These are phyloP conservation scores for Jatropha multifida DNA, from an alignment of 441 rosid species.

Conservation along the genomic window DNA sequence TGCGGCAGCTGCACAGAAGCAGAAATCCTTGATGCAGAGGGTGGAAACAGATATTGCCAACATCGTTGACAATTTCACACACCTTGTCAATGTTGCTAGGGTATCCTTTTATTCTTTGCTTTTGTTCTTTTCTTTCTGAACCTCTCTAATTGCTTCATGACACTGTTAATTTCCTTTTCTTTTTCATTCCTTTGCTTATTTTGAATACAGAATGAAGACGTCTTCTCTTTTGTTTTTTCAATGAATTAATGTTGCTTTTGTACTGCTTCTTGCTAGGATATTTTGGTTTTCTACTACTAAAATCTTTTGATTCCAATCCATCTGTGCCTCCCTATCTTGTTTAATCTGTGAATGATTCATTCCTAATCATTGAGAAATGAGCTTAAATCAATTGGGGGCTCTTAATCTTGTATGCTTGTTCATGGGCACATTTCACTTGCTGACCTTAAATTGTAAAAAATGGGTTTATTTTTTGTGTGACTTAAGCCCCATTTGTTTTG, in stretches of 20 bases:
- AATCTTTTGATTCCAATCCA: background rate
- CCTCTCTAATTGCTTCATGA: background rate
- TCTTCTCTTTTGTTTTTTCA: background rate
- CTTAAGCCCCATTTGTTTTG: no score
- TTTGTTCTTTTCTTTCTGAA: background rate
- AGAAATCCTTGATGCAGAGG: constrained; percentile 60
- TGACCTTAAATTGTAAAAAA: background rate
- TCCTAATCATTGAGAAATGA: background rate
- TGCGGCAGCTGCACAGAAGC: constrained; percentile 64
- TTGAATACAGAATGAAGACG: background rate
- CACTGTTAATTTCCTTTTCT: background rate
- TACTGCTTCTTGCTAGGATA: background rate
- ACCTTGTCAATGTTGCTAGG: constrained; percentile 63
- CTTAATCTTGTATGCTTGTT: background rate
- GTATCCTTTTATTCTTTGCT: constrained; percentile 23
- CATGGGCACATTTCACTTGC: background rate
- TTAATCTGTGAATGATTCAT: background rate
- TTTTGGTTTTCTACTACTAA: background rate
- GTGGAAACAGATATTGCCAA: constrained; percentile 62
- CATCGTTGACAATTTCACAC: constrained; percentile 63
- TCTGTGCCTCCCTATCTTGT: background rate
- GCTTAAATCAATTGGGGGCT: background rate
- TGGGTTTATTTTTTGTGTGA: background rate
- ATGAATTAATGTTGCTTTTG: constrained; percentile 1
- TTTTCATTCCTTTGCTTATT: background rate